phyloP scores from a whole-genome alignment of 2,329 filamentous ascomycete species.

The Colletotrichum neosansevieriae region DNA sequence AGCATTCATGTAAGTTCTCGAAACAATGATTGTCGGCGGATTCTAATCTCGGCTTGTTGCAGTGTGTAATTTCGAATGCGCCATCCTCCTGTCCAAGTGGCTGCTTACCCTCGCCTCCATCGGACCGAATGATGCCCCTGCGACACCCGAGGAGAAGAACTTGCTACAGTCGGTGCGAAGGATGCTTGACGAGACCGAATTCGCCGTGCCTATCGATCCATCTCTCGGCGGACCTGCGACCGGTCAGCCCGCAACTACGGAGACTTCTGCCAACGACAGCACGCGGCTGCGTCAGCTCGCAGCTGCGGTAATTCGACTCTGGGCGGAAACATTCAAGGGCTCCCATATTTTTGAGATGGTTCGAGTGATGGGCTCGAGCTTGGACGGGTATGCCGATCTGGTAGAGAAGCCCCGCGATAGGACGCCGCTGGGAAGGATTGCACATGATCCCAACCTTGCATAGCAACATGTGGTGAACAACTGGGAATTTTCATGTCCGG shows the following conservation, averaged over 20 bases:
- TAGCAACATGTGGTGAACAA: slow-evolving; percentile 2
- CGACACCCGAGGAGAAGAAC: slow-evolving; percentile 64
- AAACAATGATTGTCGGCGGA: neutral
- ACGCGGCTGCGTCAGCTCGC: slow-evolving; percentile 67
- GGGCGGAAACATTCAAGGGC: slow-evolving; percentile 73
- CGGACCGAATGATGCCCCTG: slow-evolving; percentile 61
- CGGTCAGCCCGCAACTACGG: slow-evolving; percentile 53
- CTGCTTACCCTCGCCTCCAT: slow-evolving; percentile 67
- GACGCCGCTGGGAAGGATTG: slow-evolving; percentile 55
- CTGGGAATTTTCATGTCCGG: neutral
- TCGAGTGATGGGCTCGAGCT: slow-evolving; percentile 66
- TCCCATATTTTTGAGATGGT: slow-evolving; percentile 72
- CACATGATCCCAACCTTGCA: slow-evolving; percentile 34
- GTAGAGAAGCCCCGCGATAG: slow-evolving; percentile 66
- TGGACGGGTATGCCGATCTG: slow-evolving; percentile 69
- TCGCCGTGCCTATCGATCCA: slow-evolving; percentile 70
- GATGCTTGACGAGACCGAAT: slow-evolving; percentile 73
- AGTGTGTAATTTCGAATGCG: slow-evolving; percentile 74
- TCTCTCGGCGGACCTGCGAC: slow-evolving; percentile 59
- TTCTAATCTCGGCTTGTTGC: slow-evolving; percentile 39
- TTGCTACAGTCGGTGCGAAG: slow-evolving; percentile 68
- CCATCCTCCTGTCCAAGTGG: slow-evolving; percentile 71
- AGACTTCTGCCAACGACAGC: slow-evolving; percentile 60
- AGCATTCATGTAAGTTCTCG: slow-evolving; percentile 66
- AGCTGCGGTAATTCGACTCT: slow-evolving; percentile 68